A percentile compares a stretch with the other conserved stretches of the same genome.
Evolutionary conservation across 306 rosid species (phyloP).

Genomic region (Medicago lupulina): DNA sequence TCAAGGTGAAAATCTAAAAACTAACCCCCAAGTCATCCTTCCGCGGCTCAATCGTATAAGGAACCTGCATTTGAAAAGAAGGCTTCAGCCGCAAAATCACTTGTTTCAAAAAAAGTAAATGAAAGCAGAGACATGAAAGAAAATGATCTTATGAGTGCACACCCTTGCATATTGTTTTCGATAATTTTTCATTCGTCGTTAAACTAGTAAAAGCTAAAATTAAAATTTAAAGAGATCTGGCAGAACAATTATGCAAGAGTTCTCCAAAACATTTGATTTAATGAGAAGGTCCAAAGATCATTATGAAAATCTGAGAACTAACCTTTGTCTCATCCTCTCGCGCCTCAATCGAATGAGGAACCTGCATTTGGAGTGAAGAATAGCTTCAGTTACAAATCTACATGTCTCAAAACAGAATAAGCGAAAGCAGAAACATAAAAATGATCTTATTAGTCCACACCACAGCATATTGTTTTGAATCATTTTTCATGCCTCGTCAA

Average conservation of each 20-base stretch:
- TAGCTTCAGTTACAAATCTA: no score
- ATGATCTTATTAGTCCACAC: no score
- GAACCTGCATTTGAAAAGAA: conserved; percentile 59
- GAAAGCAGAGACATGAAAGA: conserved; percentile 3
- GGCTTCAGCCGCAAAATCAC: conserved; percentile 33
- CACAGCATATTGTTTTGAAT: no score
- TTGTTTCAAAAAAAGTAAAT: conserved; percentile 6
- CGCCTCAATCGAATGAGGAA: no score
- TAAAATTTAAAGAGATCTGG: no score
- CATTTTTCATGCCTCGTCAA: no score
- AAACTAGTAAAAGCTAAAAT: not conserved
- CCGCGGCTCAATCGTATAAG: conserved; percentile 94
- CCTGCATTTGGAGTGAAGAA: no score
- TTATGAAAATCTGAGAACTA: not conserved
- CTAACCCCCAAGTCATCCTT: conserved; percentile 87
- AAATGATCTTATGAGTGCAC: conserved; percentile 1
- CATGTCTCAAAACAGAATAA: no score
- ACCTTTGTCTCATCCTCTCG: no score
- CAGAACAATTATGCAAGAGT: no score
- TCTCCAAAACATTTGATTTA: no score
- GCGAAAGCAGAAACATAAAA: no score
- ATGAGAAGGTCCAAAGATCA: not conserved
- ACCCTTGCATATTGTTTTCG: not conserved
- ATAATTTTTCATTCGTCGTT: not conserved
- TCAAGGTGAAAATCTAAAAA: conserved; percentile 30